Conservation (phyloP, 73 alveolate genomes). For the Paramecium pentaurelia region DNA sequence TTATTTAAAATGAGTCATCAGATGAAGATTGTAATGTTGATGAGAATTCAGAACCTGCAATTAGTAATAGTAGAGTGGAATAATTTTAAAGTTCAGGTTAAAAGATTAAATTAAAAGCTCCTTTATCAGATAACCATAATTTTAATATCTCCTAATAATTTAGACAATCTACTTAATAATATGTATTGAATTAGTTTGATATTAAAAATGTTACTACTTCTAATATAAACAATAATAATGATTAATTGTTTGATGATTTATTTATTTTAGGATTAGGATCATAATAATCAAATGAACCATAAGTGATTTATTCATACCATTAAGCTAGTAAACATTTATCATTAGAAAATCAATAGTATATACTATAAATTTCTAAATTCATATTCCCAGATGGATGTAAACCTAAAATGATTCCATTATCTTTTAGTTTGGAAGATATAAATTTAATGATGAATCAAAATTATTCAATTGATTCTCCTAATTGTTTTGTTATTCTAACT, state of each 20-base stretch:
- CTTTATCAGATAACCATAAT: neutral
- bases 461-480: neutral
- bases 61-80: neutral
- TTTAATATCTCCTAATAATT: neutral
- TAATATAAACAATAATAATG: neutral
- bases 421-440: neutral
- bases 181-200: neutral
- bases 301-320: neutral
- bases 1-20: neutral
- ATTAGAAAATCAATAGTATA: neutral
- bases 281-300: neutral
- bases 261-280: neutral
- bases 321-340: neutral
- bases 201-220: neutral
- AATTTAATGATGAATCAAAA: neutral
- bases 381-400: slow-evolving; percentile 18
- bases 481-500: neutral
- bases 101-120: neutral
- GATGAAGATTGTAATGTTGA: slow-evolving; percentile 8
- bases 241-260: neutral
- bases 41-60: neutral
- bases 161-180: neutral
- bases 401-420: neutral
- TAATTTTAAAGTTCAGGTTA: slow-evolving; percentile 14
- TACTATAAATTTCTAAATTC: neutral